These are phyloP conservation scores for Candida montana DNA, from an alignment of 805 yeast species.

Conservation along the genomic window DNA sequence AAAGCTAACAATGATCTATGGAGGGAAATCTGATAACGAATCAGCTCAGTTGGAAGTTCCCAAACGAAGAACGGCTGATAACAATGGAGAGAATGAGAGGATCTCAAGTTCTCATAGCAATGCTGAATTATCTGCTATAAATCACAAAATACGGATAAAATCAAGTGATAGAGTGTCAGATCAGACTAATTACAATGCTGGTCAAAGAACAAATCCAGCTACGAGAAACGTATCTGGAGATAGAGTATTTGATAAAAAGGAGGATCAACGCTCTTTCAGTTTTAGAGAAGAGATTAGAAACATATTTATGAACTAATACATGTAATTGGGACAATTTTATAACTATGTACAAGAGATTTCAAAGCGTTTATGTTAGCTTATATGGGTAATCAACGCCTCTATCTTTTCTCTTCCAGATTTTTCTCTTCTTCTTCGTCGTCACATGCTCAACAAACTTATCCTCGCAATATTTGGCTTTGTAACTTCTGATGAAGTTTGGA, in stretches of 20 bases:
- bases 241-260: no score
- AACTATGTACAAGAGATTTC: no score
- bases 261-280: no score
- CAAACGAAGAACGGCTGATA: slow-evolving; percentile 1
- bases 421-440: slow-evolving; percentile 77
- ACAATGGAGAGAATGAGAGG: background rate
- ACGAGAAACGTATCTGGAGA: no score
- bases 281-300: no score
- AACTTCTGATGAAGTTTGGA: slow-evolving; percentile 74
- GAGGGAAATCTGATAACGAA: no score
- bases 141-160: no score
- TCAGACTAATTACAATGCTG: no score
- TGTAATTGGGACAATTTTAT: background rate
- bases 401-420: slow-evolving; percentile 87
- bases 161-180: no score
- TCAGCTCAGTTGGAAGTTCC: background rate
- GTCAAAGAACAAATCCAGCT: no score
- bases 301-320: no score
- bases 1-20: background rate
- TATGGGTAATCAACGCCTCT: slow-evolving; percentile 83
- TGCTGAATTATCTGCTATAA: no score
- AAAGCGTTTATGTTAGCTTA: slow-evolving; percentile 31
- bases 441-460: slow-evolving; percentile 83
- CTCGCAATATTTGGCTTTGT: slow-evolving; percentile 64
- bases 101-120: background rate